Percentiles rank a stretch among this genome's conserved stretches.
phyloP scores from a whole-genome alignment of 2,329 filamentous ascomycete genomes.

The Penicillium sp. region DNA sequence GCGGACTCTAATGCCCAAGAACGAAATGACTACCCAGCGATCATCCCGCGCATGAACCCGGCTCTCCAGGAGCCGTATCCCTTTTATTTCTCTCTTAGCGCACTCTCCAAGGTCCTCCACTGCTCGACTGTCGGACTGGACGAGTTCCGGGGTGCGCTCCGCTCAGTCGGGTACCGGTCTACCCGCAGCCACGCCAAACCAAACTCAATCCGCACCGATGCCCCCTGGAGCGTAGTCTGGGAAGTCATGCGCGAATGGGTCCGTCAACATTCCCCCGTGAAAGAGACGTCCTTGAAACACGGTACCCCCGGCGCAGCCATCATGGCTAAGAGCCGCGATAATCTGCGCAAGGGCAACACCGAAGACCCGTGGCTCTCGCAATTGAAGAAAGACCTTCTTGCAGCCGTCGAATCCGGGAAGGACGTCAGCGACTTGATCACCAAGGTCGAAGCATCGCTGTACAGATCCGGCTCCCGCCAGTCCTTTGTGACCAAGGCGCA shows the following conservation, averaged over 20 bases:
- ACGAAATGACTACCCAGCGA: conserved; percentile 26
- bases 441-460: conserved; percentile 49
- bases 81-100: conserved; percentile 81
- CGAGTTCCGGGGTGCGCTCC: conserved; percentile 76
- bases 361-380: conserved; percentile 34
- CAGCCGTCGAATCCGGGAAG: conserved; percentile 36
- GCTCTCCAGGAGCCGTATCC: conserved; percentile 71
- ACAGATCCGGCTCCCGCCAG: conserved; percentile 37
- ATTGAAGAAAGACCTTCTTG: conserved; percentile 42
- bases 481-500: conserved; percentile 6
- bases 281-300: conserved; percentile 68
- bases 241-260: conserved; percentile 92
- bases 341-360: conserved; percentile 31
- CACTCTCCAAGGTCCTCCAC: conserved; percentile 74
- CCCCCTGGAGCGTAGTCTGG: conserved; percentile 88
- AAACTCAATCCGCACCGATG: conserved; percentile 90
- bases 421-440: conserved; percentile 44
- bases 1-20: conserved; percentile 18
- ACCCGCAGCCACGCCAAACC: conserved; percentile 86
- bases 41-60: conserved; percentile 57
- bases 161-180: conserved; percentile 76
- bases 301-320: conserved; percentile 73
- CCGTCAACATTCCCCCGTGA: conserved; percentile 76
- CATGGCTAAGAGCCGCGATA: conserved; percentile 52
- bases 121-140: conserved; percentile 78